phyloP scores from a whole-genome alignment of 2,329 filamentous ascomycete species.

The Aureobasidium subglaciale region DNA sequence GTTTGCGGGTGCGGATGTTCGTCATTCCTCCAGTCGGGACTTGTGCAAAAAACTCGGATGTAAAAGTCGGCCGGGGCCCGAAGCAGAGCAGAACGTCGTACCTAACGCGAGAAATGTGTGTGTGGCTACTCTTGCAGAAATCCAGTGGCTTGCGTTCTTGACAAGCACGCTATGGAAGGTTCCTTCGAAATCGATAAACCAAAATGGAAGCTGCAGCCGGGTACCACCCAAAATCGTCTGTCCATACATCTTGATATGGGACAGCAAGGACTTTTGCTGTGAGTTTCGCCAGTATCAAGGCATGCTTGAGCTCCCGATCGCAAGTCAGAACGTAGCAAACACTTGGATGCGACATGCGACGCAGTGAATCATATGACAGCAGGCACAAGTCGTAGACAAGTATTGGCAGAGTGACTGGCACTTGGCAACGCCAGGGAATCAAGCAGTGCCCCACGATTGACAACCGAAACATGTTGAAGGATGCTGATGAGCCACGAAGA shows the following conservation, averaged over 20 bases:
- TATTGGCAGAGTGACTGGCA: not conserved
- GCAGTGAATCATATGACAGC: not conserved
- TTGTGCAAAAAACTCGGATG: not conserved
- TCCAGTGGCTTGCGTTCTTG: slow-evolving; percentile 1
- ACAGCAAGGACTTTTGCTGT: no score
- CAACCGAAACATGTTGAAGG: not conserved
- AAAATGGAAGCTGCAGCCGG: not conserved
- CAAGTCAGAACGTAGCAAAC: not conserved
- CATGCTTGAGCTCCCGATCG: not conserved
- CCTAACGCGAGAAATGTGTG: not conserved
- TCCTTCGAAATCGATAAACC: not conserved
- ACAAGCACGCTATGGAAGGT: slow-evolving; percentile 12
- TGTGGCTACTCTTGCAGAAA: not conserved
- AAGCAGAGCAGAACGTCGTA: not conserved
- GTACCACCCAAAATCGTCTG: not conserved
- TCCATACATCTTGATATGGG: not conserved
- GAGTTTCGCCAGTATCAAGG: not conserved
- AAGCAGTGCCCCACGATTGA: not conserved
- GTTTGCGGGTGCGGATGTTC: slow-evolving; percentile 5
- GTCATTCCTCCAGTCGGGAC: not conserved
- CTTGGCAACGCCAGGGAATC: not conserved
- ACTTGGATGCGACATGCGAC: not conserved
- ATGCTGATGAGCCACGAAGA: slow-evolving; percentile 10
- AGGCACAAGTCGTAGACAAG: not conserved
- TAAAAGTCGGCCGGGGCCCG: not conserved